Evolutionary conservation across 306 rosid genomes (phyloP), one percentile per base, ranked within the genome.

Genomic region (Notholithocarpus densiflorus): DNA sequence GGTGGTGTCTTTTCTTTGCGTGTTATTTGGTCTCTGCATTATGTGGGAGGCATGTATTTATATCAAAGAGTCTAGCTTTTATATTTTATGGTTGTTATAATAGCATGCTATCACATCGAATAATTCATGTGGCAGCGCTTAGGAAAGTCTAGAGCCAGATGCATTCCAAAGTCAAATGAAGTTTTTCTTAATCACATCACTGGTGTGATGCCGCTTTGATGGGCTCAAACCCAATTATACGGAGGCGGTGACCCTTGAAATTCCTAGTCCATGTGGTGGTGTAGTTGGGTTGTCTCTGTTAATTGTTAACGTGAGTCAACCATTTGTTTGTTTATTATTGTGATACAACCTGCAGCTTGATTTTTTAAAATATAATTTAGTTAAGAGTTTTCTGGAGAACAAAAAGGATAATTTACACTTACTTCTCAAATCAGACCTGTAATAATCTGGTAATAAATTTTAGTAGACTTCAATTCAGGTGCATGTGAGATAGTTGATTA

Each of bases 131-230:
- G 79, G 48, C 73, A 43, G 75, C 80, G 71, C 54, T 65, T 71
- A 31, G 66, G 77, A 32, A 85, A 80, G 45, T 17, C 61, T 23
- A 73, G 80, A 82, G 82, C 78, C 82, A 40, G 75, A 57, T 79
- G 34, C 56, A 75, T 80, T 14, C 48, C 62, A 73, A 81, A 84
- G 87, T 88, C 91, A 82, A 91, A 84, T 76, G 81, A 71, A 77
- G 73, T 80, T 80, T 76, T 76, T 73, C 48, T 68, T 77, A 29
- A 64, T 84, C 75, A 62, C 55, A 56, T 64, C 76, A 78, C 87
- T 74, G 37, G n/a, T 60, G 60, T 74, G 37, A n/a, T 60, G 60
- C 76, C 74, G 83, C 57, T 81, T 48, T 83, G 34, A 75, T 85
- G 32, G 86, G 64, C 81, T 76, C 66, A 24, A 72, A 64, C 84